A percentile compares a stretch with the other conserved stretches of the same genome.
phyloP scores from a whole-genome alignment of 768 basidiomycete species.

The Pleurotus cornucopiae region DNA sequence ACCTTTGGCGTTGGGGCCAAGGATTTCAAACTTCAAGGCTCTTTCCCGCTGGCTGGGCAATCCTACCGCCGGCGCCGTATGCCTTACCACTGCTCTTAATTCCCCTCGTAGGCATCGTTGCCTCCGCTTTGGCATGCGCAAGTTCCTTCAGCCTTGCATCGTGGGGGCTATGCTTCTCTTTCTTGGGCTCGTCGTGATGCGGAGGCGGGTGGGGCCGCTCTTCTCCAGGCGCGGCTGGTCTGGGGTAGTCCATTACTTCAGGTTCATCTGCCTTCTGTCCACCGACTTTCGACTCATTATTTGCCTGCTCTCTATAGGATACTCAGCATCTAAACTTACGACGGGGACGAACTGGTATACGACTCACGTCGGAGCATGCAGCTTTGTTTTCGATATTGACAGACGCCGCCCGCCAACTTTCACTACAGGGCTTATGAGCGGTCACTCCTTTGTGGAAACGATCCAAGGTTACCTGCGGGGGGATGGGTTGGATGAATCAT shows the following conservation, averaged over 20 bases:
- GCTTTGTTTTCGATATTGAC: conserved; percentile 38
- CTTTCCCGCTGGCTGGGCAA: conserved; percentile 55
- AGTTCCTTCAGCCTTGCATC: conserved; percentile 42
- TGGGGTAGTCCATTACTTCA: conserved; percentile 43
- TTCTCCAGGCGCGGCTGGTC: conserved; percentile 40
- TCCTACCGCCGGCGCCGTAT: conserved; percentile 44
- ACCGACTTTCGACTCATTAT: neutral
- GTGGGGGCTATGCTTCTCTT: conserved; percentile 37
- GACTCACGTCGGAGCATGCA: conserved; percentile 17
- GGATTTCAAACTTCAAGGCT: conserved; percentile 25
- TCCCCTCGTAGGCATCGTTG: conserved; percentile 46
- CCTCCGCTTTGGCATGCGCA: conserved; percentile 41
- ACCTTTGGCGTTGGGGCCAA: neutral
- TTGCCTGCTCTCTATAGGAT: neutral
- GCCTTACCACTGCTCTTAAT: conserved; percentile 23
- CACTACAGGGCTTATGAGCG: conserved; percentile 19
- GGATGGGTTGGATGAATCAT: conserved; percentile 22
- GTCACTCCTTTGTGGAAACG: neutral
- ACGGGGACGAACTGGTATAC: neutral
- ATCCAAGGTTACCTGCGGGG: conserved; percentile 41
- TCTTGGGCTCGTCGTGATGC: conserved; percentile 38
- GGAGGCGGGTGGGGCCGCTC: conserved; percentile 28
- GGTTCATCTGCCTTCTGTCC: conserved; percentile 15
- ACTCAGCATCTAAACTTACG: neutral
- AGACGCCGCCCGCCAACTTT: conserved; percentile 52